A percentile compares a stretch with the other conserved stretches of the same genome.
phyloP scores from a whole-genome alignment of 129 eudicot genomes.

The Lonicera japonica region DNA sequence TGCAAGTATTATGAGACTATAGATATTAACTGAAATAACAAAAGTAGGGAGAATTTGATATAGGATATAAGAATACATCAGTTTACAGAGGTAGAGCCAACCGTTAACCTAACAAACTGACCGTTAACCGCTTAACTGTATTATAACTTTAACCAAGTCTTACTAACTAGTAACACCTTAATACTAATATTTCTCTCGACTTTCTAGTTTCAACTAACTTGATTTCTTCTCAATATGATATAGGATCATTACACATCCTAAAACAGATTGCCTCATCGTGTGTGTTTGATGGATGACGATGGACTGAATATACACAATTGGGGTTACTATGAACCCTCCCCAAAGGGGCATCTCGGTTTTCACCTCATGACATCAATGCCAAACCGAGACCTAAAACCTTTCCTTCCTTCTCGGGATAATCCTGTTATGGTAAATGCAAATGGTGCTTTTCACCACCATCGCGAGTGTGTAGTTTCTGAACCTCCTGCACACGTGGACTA shows the following conservation, averaged over 20 bases:
- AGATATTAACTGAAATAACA: no score
- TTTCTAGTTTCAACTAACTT: no score
- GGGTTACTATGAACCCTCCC: conserved; percentile 69
- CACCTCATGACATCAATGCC: conserved; percentile 54
- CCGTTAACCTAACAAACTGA: no score
- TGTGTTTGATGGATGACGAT: conserved; percentile 56
- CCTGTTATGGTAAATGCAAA: conserved; percentile 38
- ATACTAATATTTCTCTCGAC: neutral
- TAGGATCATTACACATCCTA: neutral
- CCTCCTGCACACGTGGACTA: conserved; percentile 49
- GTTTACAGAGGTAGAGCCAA: no score
- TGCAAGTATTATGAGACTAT: no score
- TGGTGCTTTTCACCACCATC: conserved; percentile 45
- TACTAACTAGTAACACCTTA: neutral
- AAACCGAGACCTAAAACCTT: conserved; percentile 55
- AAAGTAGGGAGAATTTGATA: no score
- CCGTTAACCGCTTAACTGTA: neutral
- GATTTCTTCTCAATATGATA: neutral
- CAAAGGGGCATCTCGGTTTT: conserved; percentile 45
- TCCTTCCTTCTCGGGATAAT: conserved; percentile 33
- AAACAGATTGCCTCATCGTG: neutral
- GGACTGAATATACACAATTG: conserved; percentile 64
- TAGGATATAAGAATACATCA: no score
- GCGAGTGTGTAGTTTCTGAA: conserved; percentile 40
- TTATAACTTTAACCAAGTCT: neutral